Conservation (phyloP, 441 rosid genomes). For the Metrosideros polymorpha region DNA sequence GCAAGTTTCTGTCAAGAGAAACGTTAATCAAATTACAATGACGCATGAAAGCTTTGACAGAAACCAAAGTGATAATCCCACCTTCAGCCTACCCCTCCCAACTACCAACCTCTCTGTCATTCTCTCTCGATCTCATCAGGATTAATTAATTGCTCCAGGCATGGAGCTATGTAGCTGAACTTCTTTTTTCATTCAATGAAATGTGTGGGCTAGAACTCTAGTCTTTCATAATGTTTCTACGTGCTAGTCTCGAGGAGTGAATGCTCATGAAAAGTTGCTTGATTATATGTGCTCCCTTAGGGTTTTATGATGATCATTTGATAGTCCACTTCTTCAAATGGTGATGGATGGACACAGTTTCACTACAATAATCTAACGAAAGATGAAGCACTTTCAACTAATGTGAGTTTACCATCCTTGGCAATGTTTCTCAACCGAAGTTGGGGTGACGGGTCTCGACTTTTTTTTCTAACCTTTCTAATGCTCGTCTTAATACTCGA, state of each 20-base stretch:
- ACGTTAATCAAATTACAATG: background rate
- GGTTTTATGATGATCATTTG: background rate
- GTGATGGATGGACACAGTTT: background rate
- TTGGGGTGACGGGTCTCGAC: background rate
- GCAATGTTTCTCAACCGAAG: background rate
- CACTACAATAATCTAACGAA: background rate
- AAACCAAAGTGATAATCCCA: background rate
- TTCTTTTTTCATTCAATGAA: background rate
- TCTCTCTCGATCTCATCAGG: background rate
- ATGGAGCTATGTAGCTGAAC: background rate
- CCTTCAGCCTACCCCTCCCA: background rate
- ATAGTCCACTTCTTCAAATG: background rate
- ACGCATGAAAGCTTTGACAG: background rate
- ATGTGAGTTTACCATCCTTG: background rate
- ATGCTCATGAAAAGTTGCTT: background rate
- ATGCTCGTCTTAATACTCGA: rapidly evolving
- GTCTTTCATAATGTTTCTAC: background rate
- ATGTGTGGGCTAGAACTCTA: background rate
- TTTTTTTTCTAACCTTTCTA: background rate
- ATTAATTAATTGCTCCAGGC: background rate
- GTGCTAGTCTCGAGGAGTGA: background rate
- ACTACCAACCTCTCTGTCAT: background rate
- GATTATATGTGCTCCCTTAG: background rate
- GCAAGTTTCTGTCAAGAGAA: background rate
- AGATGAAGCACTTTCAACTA: background rate